Evolutionary conservation across 305 asterid genomes (phyloP).

Genomic region (Solanum hybrid): DNA sequence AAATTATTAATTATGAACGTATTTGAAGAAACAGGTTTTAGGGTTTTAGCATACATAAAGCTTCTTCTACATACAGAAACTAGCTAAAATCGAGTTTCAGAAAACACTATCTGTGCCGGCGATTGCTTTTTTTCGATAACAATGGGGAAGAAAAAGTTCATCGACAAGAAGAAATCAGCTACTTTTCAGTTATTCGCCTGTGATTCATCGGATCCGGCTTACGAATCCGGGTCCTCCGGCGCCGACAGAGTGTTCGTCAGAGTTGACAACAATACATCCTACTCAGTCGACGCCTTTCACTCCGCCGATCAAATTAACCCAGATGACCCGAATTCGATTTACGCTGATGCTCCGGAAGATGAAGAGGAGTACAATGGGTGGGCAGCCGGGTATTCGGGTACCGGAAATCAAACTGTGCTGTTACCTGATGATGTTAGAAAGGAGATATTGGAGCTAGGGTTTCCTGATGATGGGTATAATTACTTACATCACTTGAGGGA

Average conservation of each 20-base stretch:
- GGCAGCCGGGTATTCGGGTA: constrained; percentile 5
- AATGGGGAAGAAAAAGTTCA: constrained; percentile 62
- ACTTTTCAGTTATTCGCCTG: constrained; percentile 80
- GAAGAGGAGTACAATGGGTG: constrained; percentile 3
- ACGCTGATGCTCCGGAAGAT: constrained; percentile 44
- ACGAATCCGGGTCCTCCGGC: constrained; percentile 44
- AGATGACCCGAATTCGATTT: constrained; percentile 34
- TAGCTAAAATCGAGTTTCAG: not conserved
- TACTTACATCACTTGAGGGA: constrained; percentile 74
- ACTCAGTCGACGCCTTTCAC: constrained; percentile 25
- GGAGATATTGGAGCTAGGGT: constrained; percentile 88
- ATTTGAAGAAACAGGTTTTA: not conserved
- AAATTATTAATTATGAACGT: not conserved
- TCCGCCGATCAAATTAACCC: constrained; percentile 11
- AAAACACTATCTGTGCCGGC: not conserved
- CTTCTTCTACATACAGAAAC: not conserved
- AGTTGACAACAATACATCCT: constrained; percentile 50
- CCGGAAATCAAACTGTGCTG: not conserved
- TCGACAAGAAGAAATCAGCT: constrained; percentile 85
- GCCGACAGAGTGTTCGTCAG: constrained; percentile 62
- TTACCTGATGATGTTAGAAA: constrained; percentile 59
- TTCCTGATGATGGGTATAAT: constrained; percentile 94
- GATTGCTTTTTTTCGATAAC: not conserved
- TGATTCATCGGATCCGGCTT: constrained; percentile 69
- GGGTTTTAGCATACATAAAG: not conserved